A percentile compares a stretch with the other conserved stretches of the same genome.
Evolutionary conservation across 139 green algal genomes (phyloP).

Genomic region (Chlamydomonas schloesseri): DNA sequence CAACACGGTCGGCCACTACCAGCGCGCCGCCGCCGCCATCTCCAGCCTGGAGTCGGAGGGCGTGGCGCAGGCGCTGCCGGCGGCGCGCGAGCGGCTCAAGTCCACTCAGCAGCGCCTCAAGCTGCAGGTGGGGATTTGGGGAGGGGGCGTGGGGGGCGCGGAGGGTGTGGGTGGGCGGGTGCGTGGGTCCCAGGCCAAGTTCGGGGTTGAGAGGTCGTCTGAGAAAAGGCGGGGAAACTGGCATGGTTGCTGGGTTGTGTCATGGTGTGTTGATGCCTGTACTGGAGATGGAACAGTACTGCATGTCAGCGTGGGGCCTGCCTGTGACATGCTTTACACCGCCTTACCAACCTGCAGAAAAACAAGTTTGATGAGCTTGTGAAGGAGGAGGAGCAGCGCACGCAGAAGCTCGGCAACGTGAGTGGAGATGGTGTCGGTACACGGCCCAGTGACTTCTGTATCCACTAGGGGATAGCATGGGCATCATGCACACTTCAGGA

Average conservation of each 20-base stretch:
- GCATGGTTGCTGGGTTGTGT: too few species aligned
- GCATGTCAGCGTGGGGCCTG: too few species aligned
- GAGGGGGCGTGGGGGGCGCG: not conserved
- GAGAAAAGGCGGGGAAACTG: too few species aligned
- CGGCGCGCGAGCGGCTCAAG: not conserved
- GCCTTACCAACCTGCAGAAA: too few species aligned
- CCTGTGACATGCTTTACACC: too few species aligned
- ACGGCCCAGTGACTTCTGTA: too few species aligned
- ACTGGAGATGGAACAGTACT: too few species aligned
- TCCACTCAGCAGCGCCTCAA: not conserved
- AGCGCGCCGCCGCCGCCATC: not conserved
- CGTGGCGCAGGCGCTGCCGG: slow-evolving; percentile 2
- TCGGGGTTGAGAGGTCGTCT: not conserved
- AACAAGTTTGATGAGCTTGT: not conserved
- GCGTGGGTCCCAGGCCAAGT: too few species aligned
- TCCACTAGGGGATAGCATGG: too few species aligned
- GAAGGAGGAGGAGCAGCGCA: not conserved
- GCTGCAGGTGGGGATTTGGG: not conserved
- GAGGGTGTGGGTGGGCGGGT: not conserved
- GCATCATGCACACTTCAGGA: too few species aligned
- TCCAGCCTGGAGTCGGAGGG: not conserved
- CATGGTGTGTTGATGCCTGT: too few species aligned
- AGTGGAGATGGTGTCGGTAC: too few species aligned
- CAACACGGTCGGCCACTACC: not conserved
- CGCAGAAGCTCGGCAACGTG: not conserved